Percentiles rank a stretch among this genome's conserved stretches.
Conservation (phyloP, 2,329 filamentous ascomycete species). For the Mariannaea elegans region DNA sequence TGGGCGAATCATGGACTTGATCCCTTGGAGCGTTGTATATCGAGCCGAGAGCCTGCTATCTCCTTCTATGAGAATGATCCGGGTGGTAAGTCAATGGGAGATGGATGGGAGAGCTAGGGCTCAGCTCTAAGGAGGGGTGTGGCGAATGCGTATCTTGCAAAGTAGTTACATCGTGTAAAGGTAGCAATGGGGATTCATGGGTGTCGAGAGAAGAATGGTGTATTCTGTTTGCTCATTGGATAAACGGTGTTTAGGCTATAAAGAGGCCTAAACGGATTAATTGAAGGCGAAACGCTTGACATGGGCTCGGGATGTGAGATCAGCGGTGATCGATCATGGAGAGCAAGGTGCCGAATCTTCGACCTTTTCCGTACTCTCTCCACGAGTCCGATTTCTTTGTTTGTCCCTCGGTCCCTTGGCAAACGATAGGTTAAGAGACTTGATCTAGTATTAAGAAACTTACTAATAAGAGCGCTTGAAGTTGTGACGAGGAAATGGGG, state of each 20-base stretch:
- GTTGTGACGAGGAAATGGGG: too few relatives aligned
- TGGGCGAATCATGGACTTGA: not conserved
- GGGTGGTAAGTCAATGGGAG: conserved; percentile 12
- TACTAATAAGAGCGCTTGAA: too few relatives aligned
- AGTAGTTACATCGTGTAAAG: too few relatives aligned
- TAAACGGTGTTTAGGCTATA: conserved; percentile 7
- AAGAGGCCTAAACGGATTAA: conserved; percentile 9
- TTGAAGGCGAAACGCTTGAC: not conserved
- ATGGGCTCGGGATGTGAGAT: not conserved
- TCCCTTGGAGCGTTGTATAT: conserved; percentile 3
- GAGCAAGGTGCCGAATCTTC: not conserved
- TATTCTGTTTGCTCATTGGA: not conserved
- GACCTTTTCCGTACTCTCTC: not conserved
- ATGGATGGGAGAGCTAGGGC: too few relatives aligned
- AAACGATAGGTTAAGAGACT: not conserved
- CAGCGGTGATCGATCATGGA: not conserved
- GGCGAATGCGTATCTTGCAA: conserved; percentile 27
- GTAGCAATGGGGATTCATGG: too few relatives aligned
- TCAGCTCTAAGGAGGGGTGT: too few relatives aligned
- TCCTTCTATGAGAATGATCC: conserved; percentile 16
- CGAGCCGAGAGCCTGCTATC: not conserved
- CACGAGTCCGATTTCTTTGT: not conserved
- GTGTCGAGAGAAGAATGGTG: conserved; percentile 11
- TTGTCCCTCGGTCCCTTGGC: too few relatives aligned
- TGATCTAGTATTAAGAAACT: not conserved